These are phyloP conservation scores for Dothideomycetes sp. DNA, from an alignment of 2,329 filamentous ascomycete genomes.

Conservation along the genomic window DNA sequence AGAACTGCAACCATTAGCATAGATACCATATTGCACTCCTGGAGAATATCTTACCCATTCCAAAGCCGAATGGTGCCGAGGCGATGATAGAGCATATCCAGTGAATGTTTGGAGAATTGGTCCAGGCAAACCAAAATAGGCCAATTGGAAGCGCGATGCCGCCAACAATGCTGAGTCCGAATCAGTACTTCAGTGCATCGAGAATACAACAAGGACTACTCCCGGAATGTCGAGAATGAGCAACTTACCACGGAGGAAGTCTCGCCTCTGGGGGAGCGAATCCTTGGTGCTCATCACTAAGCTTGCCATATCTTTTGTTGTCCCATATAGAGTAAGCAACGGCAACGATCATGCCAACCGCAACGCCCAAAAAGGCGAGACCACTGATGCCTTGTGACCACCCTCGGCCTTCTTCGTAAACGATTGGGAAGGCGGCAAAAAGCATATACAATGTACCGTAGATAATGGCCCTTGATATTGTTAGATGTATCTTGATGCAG, in stretches of 20 bases:
- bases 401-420: conserved; percentile 49
- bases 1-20: too few relatives aligned
- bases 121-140: conserved; percentile 62
- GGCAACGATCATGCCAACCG: conserved; percentile 53
- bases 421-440: conserved; percentile 42
- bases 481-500: too few relatives aligned
- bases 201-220: too few relatives aligned
- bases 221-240: too few relatives aligned
- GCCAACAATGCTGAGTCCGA: conserved; percentile 39
- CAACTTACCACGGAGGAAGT: conserved; percentile 39
- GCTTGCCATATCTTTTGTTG: conserved; percentile 42
- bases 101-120: conserved; percentile 44
- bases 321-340: conserved; percentile 42
- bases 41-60: too few relatives aligned
- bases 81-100: conserved; percentile 43
- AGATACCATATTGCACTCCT: too few relatives aligned
- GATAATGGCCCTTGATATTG: conserved; percentile 34
- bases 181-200: neutral
- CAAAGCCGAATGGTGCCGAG: conserved; percentile 44
- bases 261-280: conserved; percentile 56
- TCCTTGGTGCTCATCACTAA: conserved; percentile 36
- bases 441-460: conserved; percentile 40
- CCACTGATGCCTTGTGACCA: conserved; percentile 51
- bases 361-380: conserved; percentile 57
- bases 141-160: conserved; percentile 51